Percentiles rank a stretch among this genome's conserved stretches.
phyloP scores from a whole-genome alignment of 352 stramenopile species.

The Nothophytophthora sp. region DNA sequence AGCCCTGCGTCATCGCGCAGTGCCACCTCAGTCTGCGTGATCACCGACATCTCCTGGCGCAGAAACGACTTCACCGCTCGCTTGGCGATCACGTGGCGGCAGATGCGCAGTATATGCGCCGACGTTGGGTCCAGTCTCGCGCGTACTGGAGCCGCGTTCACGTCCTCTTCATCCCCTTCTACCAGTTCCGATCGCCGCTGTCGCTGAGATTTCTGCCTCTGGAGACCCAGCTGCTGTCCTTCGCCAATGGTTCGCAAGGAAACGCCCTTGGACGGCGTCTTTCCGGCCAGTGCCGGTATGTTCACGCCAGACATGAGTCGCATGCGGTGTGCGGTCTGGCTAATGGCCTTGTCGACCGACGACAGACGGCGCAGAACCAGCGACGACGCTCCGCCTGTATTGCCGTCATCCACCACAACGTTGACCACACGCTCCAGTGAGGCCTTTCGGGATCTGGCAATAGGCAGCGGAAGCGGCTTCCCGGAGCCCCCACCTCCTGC shows the following conservation, averaged over 20 bases:
- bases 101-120: constrained; percentile 65
- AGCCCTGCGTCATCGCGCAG: constrained; percentile 49
- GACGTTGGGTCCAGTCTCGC: constrained; percentile 55
- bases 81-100: constrained; percentile 75
- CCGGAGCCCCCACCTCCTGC: constrained; percentile 4
- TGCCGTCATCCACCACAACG: constrained; percentile 4
- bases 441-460: constrained; percentile 10
- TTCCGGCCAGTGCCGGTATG: constrained; percentile 6
- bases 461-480: not conserved
- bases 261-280: constrained; percentile 27
- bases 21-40: constrained; percentile 49
- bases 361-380: constrained; percentile 42
- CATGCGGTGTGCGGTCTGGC: constrained; percentile 61
- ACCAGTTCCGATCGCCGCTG: constrained; percentile 3
- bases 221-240: constrained; percentile 14
- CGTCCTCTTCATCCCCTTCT: constrained; percentile 22
- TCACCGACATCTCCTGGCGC: constrained; percentile 60
- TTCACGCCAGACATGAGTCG: constrained; percentile 43
- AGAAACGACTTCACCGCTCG: constrained; percentile 65
- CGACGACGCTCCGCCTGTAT: not conserved
- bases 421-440: constrained; percentile 15
- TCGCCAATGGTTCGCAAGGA: constrained; percentile 43
- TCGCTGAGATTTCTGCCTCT: constrained; percentile 14
- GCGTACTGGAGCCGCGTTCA: constrained; percentile 5
- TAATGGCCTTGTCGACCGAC: constrained; percentile 69